Evolutionary conservation across 345 rosid species (phyloP).

Genomic region (Aquilaria malaccensis): DNA sequence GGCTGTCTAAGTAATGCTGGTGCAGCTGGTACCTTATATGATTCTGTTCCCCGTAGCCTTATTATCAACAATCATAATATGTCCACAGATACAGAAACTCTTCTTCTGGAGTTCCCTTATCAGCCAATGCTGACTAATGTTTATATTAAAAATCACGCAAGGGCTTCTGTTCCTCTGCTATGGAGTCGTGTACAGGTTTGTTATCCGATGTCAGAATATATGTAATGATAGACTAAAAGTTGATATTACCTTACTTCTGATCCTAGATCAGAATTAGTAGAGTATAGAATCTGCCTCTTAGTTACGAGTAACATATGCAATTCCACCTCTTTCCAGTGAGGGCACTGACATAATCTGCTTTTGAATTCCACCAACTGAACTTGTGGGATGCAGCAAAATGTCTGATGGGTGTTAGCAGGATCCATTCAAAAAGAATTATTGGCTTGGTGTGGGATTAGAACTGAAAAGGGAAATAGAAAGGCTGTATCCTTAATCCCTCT

Average conservation of each 20-base stretch:
- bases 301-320: too few species aligned
- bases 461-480: too few species aligned
- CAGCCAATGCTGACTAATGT: slow-evolving; percentile 95
- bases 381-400: too few species aligned
- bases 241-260: slow-evolving; percentile 1
- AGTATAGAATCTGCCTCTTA: too few species aligned
- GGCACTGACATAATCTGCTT: too few species aligned
- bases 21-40: slow-evolving; percentile 95
- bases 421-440: too few species aligned
- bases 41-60: slow-evolving; percentile 94
- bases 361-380: too few species aligned
- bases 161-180: slow-evolving; percentile 93
- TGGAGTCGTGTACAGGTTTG: slow-evolving; percentile 99
- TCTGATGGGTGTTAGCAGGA: too few species aligned
- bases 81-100: slow-evolving; percentile 87
- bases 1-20: slow-evolving; percentile 90
- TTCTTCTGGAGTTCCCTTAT: slow-evolving; percentile 91
- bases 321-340: too few species aligned
- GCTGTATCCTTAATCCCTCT: too few species aligned
- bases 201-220: slow-evolving; percentile 10
- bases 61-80: slow-evolving; percentile 76
- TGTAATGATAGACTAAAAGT: neutral
- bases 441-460: too few species aligned
- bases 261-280: too few species aligned
- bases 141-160: slow-evolving; percentile 73